A percentile compares a stretch with the other conserved stretches of the same genome.
Evolutionary conservation across 441 rosid genomes (phyloP).

Genomic region (Bruguiera hainesii): DNA sequence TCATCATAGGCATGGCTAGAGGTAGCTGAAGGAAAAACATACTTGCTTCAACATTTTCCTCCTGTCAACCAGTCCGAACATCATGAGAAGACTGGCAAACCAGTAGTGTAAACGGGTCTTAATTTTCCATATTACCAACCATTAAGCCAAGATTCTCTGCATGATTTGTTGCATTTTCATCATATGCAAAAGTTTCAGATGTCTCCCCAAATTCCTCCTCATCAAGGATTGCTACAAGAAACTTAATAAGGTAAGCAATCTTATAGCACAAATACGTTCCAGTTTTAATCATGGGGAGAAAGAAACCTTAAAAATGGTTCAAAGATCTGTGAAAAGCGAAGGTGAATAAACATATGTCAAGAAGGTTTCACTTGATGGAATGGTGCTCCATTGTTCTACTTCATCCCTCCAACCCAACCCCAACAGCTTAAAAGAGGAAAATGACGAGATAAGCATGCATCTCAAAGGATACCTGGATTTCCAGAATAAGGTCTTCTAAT

Average conservation of each 20-base stretch:
- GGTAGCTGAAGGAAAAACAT: conserved; percentile 62
- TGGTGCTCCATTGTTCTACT: too few relatives aligned
- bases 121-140: conserved; percentile 33
- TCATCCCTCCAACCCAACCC: too few relatives aligned
- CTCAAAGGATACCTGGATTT: conserved; percentile 54
- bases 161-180: conserved; percentile 48
- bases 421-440: not conserved
- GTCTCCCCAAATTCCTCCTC: conserved; percentile 61
- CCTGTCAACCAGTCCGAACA: conserved; percentile 40
- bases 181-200: conserved; percentile 40
- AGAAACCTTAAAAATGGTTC: too few relatives aligned
- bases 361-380: too few relatives aligned
- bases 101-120: not conserved
- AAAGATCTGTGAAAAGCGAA: too few relatives aligned
- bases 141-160: conserved; percentile 62
- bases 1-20: conserved; percentile 48
- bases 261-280: not conserved
- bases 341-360: too few relatives aligned
- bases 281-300: not conserved
- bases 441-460: not conserved
- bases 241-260: not conserved
- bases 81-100: conserved; percentile 16
- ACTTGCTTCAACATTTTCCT: conserved; percentile 50
- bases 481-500: conserved; percentile 72
- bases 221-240: conserved; percentile 55